Base-by-base conservation (phyloP, 371 early-diverging fungal genomes). In the Circinella minor region DNA sequence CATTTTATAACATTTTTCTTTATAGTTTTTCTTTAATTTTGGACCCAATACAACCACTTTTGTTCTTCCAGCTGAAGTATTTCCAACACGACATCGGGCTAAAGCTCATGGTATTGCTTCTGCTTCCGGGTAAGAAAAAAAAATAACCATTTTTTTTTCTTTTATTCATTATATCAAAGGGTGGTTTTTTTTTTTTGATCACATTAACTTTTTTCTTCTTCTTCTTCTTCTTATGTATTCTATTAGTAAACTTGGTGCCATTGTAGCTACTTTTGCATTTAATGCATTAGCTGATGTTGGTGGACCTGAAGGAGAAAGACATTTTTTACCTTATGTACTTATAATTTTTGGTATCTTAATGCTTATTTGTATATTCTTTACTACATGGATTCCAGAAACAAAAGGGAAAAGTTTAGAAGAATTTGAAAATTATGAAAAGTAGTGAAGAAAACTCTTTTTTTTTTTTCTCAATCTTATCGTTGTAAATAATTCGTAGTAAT, bases 101-200 rank as follows among this genome's bases (percentile, higher is more conserved):
- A 84, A 86, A 5, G 88, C 85, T 27, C 91, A 91, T 66, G 92
- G 92, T 61, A 86, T 91, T 43, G 86, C 90, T 47, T 89, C 91
- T 7, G 91, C 90, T 6, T 74, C 80, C 17, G 92, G 92, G 51
- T 51, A 51, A 51, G n/a, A n/a, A n/a, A n/a, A n/a, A n/a, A n/a
- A n/a, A n/a, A n/a, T n/a, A n/a, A n/a, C 0, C 27, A 27, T 27
- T 27, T 2, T 27, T 27, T 43, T 6, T 43, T 9, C 3, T 9
- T 43, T 43, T 43, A 3, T 9, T 43, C 1, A 9, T 43, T 43
- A 9, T 43, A 43, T 6, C 6, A 0, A 43, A 9, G 43, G 39
- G 43, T 43, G 43, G 11, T 9, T 43, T 43, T 43, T 39, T 39
- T 9, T 39, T 39, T 39, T 9, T 9, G 6, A 39, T 39, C 9